These are phyloP conservation scores for Mycena rebaudengoi DNA, from an alignment of 768 basidiomycete genomes.

Conservation along the genomic window DNA sequence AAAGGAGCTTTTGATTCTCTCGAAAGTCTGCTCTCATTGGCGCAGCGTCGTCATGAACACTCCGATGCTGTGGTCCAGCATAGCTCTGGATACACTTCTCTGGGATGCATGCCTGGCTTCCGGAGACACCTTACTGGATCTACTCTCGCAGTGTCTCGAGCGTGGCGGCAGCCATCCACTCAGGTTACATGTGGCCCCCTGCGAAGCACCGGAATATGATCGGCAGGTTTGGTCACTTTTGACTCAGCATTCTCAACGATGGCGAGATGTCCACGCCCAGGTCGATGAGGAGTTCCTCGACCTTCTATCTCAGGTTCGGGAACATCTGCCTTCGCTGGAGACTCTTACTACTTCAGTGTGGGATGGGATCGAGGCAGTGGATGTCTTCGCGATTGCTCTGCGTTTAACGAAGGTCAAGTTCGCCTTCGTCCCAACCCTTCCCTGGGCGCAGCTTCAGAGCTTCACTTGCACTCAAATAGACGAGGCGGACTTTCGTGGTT, in stretches of 20 bases:
- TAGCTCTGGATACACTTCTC: neutral
- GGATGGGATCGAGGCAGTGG: neutral
- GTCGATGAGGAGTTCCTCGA: neutral
- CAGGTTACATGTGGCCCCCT: neutral
- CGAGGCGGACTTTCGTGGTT: neutral
- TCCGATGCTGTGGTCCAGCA: conserved; percentile 3
- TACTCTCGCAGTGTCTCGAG: neutral
- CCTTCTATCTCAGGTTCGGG: neutral
- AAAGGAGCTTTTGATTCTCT: conserved; percentile 1
- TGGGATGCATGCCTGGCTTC: neutral
- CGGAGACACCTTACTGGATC: neutral
- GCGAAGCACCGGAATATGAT: neutral
- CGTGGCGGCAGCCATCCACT: neutral
- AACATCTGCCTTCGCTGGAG: conserved; percentile 3
- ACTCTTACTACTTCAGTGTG: neutral
- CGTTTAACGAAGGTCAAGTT: neutral
- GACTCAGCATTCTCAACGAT: neutral
- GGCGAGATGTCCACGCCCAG: conserved; percentile 1
- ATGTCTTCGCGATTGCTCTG: conserved; percentile 1
- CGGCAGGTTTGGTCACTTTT: neutral
- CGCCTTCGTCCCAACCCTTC: neutral
- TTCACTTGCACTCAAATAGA: neutral
- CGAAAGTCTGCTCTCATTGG: conserved; percentile 11
- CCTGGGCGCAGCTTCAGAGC: neutral
- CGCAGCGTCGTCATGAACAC: conserved; percentile 2